Base-by-base conservation (phyloP, 1,284 basidiomycete genomes). In the Athelia sp. region DNA sequence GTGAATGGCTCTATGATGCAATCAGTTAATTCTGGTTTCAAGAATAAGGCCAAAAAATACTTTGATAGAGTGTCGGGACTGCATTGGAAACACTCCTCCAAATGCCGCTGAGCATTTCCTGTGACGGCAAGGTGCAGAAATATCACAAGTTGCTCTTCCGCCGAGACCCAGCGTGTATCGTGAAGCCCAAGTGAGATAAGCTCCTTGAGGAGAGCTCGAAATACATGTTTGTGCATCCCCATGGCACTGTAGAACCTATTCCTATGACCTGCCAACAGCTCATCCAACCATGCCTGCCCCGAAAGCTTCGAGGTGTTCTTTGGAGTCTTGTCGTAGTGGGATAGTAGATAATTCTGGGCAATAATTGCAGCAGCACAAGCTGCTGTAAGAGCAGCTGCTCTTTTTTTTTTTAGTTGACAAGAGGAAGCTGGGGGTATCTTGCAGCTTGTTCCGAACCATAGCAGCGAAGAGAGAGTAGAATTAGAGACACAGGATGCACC, bases 61-160 rank as follows among this genome's bases (percentile, higher is more conserved):
- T 52, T 61, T 32, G 52, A 54, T n/a, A 65, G 62, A 14, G 63
- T 65, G 29, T 59, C 58, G 26, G 52, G 54, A 50, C 61, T 60
- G 10, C 53, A 40, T 45, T 62, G 61, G 29, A 64, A 62, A 1
- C 50, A 43, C 44, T 62, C 60, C 38, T 58, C 55, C 3, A 60
- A 40, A 26, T 58, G 26, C 10, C 53, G 38, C 17, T 34, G 52
- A 19, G 43, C 52, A 13, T 36, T 21, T 10, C 58, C 56, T 21
- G 52, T 60, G 4, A 49, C 46, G 26, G 57, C 53, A 34, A 57
- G 45, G 43, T 57, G 50, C 15, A 60, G 52, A 45, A 62, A 64
- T 4, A 59, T 60, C 8, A 54, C 58, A n/a, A 63, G 49, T 49
- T 62, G 58, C 47, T 63, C 61, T 32, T 62, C 54, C 8, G 53